Conservation (phyloP, 2,329 filamentous ascomycete genomes). For the Aspergillus sp. region DNA sequence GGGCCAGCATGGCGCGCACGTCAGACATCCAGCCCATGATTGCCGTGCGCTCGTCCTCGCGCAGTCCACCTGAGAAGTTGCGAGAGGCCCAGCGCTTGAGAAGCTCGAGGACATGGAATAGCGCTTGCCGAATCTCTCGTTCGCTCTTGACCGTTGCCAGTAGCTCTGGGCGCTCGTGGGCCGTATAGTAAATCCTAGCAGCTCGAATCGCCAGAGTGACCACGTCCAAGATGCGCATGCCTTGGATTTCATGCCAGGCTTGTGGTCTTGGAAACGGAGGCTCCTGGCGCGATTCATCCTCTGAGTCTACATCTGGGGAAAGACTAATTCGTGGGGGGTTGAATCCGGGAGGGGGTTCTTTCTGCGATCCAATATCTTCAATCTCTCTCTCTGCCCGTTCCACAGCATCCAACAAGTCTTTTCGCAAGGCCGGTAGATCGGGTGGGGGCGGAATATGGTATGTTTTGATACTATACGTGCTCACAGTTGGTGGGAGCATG, state of each 20-base stretch:
- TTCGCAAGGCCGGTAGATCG: constrained; percentile 69
- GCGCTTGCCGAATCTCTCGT: constrained; percentile 72
- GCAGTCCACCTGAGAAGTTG: constrained; percentile 76
- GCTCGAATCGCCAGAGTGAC: constrained; percentile 92
- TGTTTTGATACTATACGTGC: constrained; percentile 84
- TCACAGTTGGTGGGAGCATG: constrained; percentile 94
- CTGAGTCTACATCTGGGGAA: constrained; percentile 34
- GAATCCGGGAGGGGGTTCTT: constrained; percentile 21
- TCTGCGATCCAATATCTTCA: constrained; percentile 36
- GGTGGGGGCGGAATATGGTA: constrained; percentile 78
- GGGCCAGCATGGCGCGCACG: constrained; percentile 67
- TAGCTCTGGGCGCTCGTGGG: constrained; percentile 78
- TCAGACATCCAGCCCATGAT: constrained; percentile 74
- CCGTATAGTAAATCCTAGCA: constrained; percentile 92
- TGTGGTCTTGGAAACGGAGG: constrained; percentile 35
- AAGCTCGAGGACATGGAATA: constrained; percentile 81
- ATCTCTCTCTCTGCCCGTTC: constrained; percentile 63
- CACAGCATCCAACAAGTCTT: constrained; percentile 61
- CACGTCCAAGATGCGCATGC: constrained; percentile 84
- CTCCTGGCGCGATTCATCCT: constrained; percentile 30
- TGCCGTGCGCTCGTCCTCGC: constrained; percentile 65
- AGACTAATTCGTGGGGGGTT: constrained; percentile 25
- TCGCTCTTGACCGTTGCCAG: constrained; percentile 84
- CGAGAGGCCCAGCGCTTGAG: constrained; percentile 85
- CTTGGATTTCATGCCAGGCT: constrained; percentile 80